Percentiles rank a stretch among this genome's conserved stretches.
Conservation (phyloP, 768 basidiomycete genomes). For the Phlegmacium glaucopus region DNA sequence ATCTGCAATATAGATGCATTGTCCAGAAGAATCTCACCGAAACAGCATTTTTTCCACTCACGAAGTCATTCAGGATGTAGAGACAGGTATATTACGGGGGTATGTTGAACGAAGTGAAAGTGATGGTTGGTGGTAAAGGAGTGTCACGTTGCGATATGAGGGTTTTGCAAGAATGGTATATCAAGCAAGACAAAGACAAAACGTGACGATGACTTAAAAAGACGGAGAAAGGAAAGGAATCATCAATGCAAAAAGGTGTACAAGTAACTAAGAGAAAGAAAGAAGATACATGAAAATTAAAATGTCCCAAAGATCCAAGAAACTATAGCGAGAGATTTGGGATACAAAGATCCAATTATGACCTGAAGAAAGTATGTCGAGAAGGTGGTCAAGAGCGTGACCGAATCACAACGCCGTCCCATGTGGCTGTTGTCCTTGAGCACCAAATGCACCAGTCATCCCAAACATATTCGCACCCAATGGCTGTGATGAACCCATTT, state of each 20-base stretch:
- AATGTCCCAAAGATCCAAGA: conserved; percentile 17
- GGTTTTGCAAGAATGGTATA: conserved; percentile 1
- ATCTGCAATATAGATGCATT: conserved; percentile 10
- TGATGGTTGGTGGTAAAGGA: conserved; percentile 7
- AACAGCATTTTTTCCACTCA: conserved; percentile 13
- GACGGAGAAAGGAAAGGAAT: conserved; percentile 7
- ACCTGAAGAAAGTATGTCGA: conserved; percentile 9
- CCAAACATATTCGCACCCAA: conserved; percentile 12
- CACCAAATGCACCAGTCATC: neutral
- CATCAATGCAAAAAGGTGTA: conserved; percentile 9
- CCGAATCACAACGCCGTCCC: conserved; percentile 19
- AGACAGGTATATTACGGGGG: neutral
- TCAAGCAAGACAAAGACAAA: conserved; percentile 9
- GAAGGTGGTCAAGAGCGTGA: conserved; percentile 4
- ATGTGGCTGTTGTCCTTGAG: conserved; percentile 16
- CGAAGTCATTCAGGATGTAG: conserved; percentile 21
- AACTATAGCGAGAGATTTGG: neutral
- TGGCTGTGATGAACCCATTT: conserved; percentile 8
- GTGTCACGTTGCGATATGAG: conserved; percentile 12
- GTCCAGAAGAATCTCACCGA: neutral
- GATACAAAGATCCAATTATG: neutral
- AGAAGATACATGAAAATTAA: conserved; percentile 15
- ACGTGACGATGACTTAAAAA: conserved; percentile 7
- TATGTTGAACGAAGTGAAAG: conserved; percentile 7
- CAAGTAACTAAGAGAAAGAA: conserved; percentile 13